A percentile compares a stretch with the other conserved stretches of the same genome.
These are phyloP conservation scores for Podaxis mareebaensis DNA, from an alignment of 768 basidiomycete species.

Conservation along the genomic window DNA sequence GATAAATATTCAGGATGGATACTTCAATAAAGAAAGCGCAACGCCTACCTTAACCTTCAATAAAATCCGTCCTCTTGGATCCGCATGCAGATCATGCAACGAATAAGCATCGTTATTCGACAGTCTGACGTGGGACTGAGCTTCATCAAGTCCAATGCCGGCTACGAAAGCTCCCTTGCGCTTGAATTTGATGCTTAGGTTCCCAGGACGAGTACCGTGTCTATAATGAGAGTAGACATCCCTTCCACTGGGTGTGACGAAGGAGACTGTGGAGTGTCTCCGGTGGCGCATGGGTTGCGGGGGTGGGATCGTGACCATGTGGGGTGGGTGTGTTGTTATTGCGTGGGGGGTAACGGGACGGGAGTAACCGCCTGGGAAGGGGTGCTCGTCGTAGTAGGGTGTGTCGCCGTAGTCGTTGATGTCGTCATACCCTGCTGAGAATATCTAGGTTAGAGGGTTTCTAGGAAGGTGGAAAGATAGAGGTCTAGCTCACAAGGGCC, in stretches of 20 bases:
- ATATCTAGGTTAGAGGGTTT: conserved; percentile 3
- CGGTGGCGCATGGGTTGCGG: conserved; percentile 34
- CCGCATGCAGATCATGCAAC: conserved; percentile 65
- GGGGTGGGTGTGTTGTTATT: conserved; percentile 16
- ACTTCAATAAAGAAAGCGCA: not conserved
- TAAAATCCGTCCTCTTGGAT: conserved; percentile 56
- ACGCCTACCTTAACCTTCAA: conserved; percentile 60
- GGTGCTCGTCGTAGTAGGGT: conserved; percentile 52
- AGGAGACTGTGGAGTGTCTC: conserved; percentile 54
- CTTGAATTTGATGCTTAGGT: conserved; percentile 68
- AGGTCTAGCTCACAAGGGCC: conserved; percentile 37
- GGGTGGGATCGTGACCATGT: conserved; percentile 34
- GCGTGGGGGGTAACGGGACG: conserved; percentile 10
- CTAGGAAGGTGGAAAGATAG: not conserved
- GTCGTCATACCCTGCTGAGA: conserved; percentile 56
- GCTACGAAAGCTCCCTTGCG: conserved; percentile 66
- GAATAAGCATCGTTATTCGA: conserved; percentile 65
- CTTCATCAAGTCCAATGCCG: conserved; percentile 69
- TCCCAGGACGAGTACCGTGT: conserved; percentile 36
- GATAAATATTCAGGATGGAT: not conserved
- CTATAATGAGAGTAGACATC: conserved; percentile 33
- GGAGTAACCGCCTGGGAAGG: conserved; percentile 35
- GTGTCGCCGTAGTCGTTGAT: conserved; percentile 43
- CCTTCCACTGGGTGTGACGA: conserved; percentile 23
- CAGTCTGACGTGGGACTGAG: conserved; percentile 62